A percentile compares a stretch with the other conserved stretches of the same genome.
Conservation (phyloP, 1,284 basidiomycete genomes). For the Boletellus deceptivus region DNA sequence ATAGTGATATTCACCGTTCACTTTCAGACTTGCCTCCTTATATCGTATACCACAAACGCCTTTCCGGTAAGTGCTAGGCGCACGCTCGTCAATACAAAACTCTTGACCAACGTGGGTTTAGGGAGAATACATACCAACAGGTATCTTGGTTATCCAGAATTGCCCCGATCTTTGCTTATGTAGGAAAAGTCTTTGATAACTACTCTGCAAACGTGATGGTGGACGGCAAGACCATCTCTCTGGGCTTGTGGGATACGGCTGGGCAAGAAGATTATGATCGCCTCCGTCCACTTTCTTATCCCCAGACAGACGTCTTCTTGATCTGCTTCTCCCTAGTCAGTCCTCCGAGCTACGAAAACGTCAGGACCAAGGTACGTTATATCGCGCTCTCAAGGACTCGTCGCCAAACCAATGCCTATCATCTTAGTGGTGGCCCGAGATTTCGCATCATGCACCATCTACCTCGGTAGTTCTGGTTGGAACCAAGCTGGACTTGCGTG, state of each 20-base stretch:
- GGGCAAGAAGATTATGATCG: conserved; percentile 99
- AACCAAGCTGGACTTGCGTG: conserved; percentile 96
- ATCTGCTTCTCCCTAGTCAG: conserved; percentile 98
- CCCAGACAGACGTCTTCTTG: conserved; percentile 98
- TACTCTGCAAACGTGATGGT: conserved; percentile 97
- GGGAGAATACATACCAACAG: conserved; percentile 98
- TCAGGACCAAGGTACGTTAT: conserved; percentile 83
- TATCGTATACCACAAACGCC: conserved; percentile 96
- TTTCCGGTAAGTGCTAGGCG: conserved; percentile 69
- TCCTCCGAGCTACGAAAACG: conserved; percentile 98
- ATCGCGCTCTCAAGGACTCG: conserved; percentile 1
- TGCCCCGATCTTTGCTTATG: conserved; percentile 16
- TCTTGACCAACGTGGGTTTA: conserved; percentile 36
- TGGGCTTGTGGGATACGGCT: conserved; percentile 99
- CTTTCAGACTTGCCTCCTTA: conserved; percentile 87
- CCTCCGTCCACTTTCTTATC: conserved; percentile 96
- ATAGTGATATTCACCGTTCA: conserved; percentile 14
- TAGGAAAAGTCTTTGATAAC: conserved; percentile 81
- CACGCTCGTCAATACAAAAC: conserved; percentile 2
- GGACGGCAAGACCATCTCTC: conserved; percentile 96
- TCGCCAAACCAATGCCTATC: conserved; percentile 8
- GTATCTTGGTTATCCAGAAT: conserved; percentile 40
- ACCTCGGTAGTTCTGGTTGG: conserved; percentile 96
- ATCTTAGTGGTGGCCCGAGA: conserved; percentile 90
- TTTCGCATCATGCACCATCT: conserved; percentile 94